A percentile compares a stretch with the other conserved stretches of the same genome.
Conservation (phyloP, 192 early-diverging fungal species). For the Tieghemiomyces parasiticus region DNA sequence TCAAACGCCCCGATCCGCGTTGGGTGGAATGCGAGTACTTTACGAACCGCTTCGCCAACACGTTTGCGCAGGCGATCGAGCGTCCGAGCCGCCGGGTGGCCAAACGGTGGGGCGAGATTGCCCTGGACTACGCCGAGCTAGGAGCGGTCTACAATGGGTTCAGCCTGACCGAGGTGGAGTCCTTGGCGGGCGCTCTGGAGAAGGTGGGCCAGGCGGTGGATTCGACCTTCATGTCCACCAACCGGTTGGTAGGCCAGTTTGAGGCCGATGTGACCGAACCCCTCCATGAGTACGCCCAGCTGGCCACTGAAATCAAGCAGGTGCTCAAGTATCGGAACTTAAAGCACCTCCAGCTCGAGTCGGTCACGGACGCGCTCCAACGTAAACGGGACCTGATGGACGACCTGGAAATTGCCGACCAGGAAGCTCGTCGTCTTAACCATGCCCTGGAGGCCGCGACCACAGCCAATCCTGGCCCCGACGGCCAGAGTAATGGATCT, state of each 20-base stretch:
- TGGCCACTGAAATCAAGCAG: conserved; percentile 70
- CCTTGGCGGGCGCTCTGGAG: conserved; percentile 76
- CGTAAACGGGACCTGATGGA: conserved; percentile 52
- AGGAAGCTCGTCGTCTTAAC: conserved; percentile 54
- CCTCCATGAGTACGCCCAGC: conserved; percentile 81
- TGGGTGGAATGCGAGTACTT: conserved; percentile 88
- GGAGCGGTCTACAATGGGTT: conserved; percentile 91
- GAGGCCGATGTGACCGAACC: conserved; percentile 73
- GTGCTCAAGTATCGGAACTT: conserved; percentile 72
- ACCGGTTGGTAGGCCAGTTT: conserved; percentile 47
- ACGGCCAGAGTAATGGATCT: neutral
- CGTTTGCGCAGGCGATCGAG: conserved; percentile 57
- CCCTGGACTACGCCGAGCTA: conserved; percentile 68
- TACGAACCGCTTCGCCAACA: conserved; percentile 70
- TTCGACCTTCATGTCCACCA: conserved; percentile 58
- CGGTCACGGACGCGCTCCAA: conserved; percentile 52
- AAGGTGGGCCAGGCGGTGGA: conserved; percentile 87
- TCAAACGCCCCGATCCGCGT: conserved; percentile 57
- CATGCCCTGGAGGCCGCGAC: conserved; percentile 34
- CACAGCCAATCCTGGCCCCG: neutral
- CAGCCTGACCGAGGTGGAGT: conserved; percentile 64
- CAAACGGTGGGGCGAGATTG: conserved; percentile 56
- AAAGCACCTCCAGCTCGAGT: conserved; percentile 73
- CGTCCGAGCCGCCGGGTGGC: conserved; percentile 60
- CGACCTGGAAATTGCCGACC: conserved; percentile 43